A percentile compares a stretch with the other conserved stretches of the same genome.
phyloP scores from a whole-genome alignment of 179 eudicot genomes.

The Beta macrorhiza region DNA sequence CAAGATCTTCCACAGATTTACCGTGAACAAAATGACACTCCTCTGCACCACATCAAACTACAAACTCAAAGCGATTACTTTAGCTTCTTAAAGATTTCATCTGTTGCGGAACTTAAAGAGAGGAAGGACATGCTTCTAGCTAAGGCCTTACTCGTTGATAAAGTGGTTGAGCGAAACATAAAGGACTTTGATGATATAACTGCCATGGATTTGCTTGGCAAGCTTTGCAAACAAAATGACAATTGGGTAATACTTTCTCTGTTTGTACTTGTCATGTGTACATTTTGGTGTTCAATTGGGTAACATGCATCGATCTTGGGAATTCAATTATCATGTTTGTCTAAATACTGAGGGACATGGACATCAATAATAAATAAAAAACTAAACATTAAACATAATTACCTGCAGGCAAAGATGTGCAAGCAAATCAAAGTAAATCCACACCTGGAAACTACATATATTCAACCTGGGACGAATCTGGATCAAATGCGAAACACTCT shows the following conservation, averaged over 20 bases:
- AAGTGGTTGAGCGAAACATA: not conserved
- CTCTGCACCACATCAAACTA: constrained; percentile 6
- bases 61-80: not conserved
- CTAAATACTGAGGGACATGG: no score
- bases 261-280: no score
- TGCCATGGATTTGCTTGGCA: not conserved
- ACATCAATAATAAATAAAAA: no score
- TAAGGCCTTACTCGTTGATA: not conserved
- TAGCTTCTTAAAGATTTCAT: not conserved
- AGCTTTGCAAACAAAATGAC: not conserved
- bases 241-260: not conserved
- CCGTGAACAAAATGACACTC: not conserved
- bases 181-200: not conserved
- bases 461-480: no score
- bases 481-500: no score
- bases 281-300: no score
- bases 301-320: no score
- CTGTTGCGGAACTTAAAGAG: not conserved
- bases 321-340: no score
- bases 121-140: not conserved
- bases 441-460: no score
- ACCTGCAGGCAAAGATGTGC: no score
- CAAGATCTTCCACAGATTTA: not conserved
- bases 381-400: no score
- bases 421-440: no score